These are phyloP conservation scores for Aspergillus mulundensis DNA, from an alignment of 495 filamentous ascomycete genomes.

Conservation along the genomic window DNA sequence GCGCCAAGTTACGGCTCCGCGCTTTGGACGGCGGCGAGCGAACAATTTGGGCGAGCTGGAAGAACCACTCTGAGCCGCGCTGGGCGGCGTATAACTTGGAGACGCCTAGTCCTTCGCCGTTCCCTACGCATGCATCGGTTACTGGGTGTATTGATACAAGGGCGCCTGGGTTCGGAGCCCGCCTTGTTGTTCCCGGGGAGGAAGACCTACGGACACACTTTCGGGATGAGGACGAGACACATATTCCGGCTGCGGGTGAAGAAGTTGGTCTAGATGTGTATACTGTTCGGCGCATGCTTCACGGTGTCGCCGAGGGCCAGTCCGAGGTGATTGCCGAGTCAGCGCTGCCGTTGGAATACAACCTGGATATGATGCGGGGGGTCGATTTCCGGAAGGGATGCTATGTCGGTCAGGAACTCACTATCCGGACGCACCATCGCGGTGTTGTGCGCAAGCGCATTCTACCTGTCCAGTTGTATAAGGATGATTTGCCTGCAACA, in stretches of 20 bases:
- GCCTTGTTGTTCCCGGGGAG: constrained; percentile 47
- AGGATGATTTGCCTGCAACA: constrained; percentile 28
- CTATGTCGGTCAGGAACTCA: constrained; percentile 95
- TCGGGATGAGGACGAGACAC: constrained; percentile 33
- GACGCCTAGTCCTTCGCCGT: constrained; percentile 29
- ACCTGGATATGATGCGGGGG: constrained; percentile 75
- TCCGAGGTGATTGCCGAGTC: constrained; percentile 63
- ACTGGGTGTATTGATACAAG: constrained; percentile 57
- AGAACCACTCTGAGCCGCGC: constrained; percentile 35
- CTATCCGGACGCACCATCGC: constrained; percentile 88
- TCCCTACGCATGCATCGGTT: constrained; percentile 21
- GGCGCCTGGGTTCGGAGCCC: constrained; percentile 63
- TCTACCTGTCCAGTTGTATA: constrained; percentile 78
- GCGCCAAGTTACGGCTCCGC: constrained; percentile 68
- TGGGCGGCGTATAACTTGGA: constrained; percentile 47
- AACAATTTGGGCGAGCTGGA: constrained; percentile 67
- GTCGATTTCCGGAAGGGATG: constrained; percentile 95
- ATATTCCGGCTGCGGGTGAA: constrained; percentile 29
- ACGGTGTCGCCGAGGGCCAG: constrained; percentile 82
- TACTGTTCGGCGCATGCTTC: constrained; percentile 65
- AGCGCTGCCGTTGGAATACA: constrained; percentile 76
- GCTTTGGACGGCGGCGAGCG: constrained; percentile 59
- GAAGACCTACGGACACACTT: constrained; percentile 38
- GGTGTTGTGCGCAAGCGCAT: constrained; percentile 90
- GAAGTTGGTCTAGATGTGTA: constrained; percentile 44